Base-by-base conservation (phyloP, 1,139 yeast species). In the Groenewaldozyma auringiensis region DNA sequence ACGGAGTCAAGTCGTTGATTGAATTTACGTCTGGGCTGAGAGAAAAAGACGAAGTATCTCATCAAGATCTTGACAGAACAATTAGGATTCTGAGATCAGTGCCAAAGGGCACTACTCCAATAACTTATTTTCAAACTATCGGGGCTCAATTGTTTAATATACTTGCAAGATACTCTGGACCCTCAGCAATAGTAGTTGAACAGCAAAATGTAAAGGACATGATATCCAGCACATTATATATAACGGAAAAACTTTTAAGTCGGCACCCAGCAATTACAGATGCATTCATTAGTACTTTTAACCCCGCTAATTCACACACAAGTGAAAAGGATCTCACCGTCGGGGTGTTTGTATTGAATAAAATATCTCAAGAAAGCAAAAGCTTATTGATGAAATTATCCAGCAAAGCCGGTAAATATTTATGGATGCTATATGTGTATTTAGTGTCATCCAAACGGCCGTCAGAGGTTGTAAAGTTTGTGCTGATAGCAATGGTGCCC, bases 1-100 rank as follows among this genome's bases (percentile, higher is more conserved):
- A 84, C 57, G 96, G 96, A 0, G 74, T 89, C 1, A 65, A 75
- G 32, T 71, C 87, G 1, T 64, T 89, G 43, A 72, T 88, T 32
- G 97, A 92, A 62, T 80, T 83, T 53, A 72, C 84, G 0, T 70
- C 86, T 14, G 95, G 95, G 0, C 67, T 84, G 34, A 68, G 95
- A 50, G 94, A 86, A 39, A 73, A 74, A 47, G 94, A 83, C 45
- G 80, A 81, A 25, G 67, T 87, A 4, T 79, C 80, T 49, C 63
- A 79, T 20, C 32, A 45, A 41, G 83, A 79, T 54, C 70, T 86
- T 44, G 79, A 79, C 21, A 75, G 80, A 50, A 83, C 85, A 1
- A 76, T 84, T 17, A 74, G 71, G 42, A 72, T 85, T 1, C 63
- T 86, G 11, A 62, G 83, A 38, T 66, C 79, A 35, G 79, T 80